These are phyloP conservation scores for Elymus sibiricus DNA, from an alignment of 176 grass and related monocot genomes.

Conservation along the genomic window DNA sequence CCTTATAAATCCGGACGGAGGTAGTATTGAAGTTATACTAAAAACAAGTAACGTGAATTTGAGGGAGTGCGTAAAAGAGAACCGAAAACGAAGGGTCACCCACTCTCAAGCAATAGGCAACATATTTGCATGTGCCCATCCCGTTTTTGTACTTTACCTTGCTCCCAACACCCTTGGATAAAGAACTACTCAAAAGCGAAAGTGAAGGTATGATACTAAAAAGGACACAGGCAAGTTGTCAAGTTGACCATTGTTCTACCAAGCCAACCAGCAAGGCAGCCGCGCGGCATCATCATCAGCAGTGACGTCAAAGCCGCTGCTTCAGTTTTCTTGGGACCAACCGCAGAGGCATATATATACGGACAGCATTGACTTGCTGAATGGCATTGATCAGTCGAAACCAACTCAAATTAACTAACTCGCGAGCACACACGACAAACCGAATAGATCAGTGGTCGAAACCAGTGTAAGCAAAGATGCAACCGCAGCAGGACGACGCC, in stretches of 20 bases:
- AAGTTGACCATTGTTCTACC: background rate
- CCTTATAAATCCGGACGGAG: no score
- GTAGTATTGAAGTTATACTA: no score
- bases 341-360: background rate
- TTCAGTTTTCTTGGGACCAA: background rate
- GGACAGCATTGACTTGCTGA: background rate
- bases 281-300: background rate
- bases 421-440: background rate
- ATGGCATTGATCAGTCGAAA: background rate
- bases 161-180: background rate
- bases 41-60: no score
- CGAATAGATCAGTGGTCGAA: background rate
- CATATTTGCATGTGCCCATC: background rate
- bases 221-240: background rate
- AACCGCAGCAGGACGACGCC: background rate
- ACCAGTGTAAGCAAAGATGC: background rate
- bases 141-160: background rate
- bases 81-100: background rate
- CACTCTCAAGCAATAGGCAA: background rate
- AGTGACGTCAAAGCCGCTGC: background rate
- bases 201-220: background rate
- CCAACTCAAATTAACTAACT: background rate
- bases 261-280: background rate
- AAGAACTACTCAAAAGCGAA: background rate
- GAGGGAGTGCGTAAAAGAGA: no score